A percentile compares a stretch with the other conserved stretches of the same genome.
These are phyloP conservation scores for Naganishia sp. DNA, from an alignment of 1,284 basidiomycete genomes.

Conservation along the genomic window DNA sequence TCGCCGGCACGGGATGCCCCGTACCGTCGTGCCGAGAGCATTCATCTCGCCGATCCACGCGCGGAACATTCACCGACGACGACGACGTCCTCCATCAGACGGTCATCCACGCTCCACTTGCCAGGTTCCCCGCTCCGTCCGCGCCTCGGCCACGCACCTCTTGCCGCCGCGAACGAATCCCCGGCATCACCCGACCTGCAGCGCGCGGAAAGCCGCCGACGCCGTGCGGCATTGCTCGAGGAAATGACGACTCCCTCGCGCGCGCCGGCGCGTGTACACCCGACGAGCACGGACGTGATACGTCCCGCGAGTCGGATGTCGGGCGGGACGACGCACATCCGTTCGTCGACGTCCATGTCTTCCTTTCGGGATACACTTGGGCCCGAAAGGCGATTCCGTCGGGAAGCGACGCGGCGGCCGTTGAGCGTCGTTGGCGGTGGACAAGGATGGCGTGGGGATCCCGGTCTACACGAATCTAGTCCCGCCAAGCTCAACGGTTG, in stretches of 20 bases:
- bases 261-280: neutral
- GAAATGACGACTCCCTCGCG: slow-evolving; percentile 8
- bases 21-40: slow-evolving; percentile 7
- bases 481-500: neutral
- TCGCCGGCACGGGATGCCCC: neutral
- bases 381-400: neutral
- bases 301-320: slow-evolving; percentile 19
- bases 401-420: slow-evolving; percentile 1
- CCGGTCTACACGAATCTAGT: neutral
- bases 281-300: neutral
- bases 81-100: neutral
- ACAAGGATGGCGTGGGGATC: neutral
- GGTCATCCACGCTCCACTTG: slow-evolving; percentile 11
- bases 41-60: neutral
- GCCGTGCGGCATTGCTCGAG: slow-evolving; percentile 11
- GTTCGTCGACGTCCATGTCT: slow-evolving; percentile 25
- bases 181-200: slow-evolving; percentile 6
- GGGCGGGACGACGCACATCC: neutral
- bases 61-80: neutral
- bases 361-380: slow-evolving; percentile 2
- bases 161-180: neutral
- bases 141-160: neutral
- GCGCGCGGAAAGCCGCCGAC: slow-evolving; percentile 16
- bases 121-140: neutral
- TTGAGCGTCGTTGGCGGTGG: neutral